These are phyloP conservation scores for Helianthus tuberosus DNA, from an alignment of 129 eudicot genomes.

Conservation along the genomic window DNA sequence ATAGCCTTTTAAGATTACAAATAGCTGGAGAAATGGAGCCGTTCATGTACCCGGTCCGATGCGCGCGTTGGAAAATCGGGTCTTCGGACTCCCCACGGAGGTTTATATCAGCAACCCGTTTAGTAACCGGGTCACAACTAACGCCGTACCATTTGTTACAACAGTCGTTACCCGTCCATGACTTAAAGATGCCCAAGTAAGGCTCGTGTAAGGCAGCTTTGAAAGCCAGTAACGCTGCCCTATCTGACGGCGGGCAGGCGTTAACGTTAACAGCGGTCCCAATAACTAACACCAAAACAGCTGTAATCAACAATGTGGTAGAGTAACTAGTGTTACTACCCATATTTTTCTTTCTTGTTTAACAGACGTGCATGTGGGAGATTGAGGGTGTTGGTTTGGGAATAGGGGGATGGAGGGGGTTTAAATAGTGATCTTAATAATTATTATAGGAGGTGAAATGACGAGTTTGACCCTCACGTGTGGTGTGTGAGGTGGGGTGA, in stretches of 20 bases:
- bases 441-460: constrained; percentile 14
- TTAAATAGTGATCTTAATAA: constrained; percentile 4
- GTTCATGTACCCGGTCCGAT: constrained; percentile 83
- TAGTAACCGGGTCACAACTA: constrained; percentile 65
- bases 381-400: constrained; percentile 21
- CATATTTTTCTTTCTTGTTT: constrained; percentile 22
- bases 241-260: constrained; percentile 69
- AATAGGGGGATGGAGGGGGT: constrained; percentile 4
- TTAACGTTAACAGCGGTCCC: constrained; percentile 36
- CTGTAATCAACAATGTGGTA: constrained; percentile 27
- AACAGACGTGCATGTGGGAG: constrained; percentile 13
- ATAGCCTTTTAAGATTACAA: constrained; percentile 64
- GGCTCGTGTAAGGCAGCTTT: constrained; percentile 74
- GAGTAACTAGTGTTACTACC: constrained; percentile 20
- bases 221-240: constrained; percentile 71
- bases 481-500: constrained; percentile 43
- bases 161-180: constrained; percentile 88
- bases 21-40: constrained; percentile 80
- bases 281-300: constrained; percentile 25
- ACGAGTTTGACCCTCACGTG: constrained; percentile 58
- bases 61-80: constrained; percentile 66
- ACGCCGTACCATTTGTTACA: constrained; percentile 90
- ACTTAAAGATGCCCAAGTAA: constrained; percentile 65
- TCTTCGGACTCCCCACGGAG: constrained; percentile 96
- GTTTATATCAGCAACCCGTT: constrained; percentile 84